Evolutionary conservation across 192 early-diverging fungal genomes (phyloP).

Genomic region (Coemansia sp.): DNA sequence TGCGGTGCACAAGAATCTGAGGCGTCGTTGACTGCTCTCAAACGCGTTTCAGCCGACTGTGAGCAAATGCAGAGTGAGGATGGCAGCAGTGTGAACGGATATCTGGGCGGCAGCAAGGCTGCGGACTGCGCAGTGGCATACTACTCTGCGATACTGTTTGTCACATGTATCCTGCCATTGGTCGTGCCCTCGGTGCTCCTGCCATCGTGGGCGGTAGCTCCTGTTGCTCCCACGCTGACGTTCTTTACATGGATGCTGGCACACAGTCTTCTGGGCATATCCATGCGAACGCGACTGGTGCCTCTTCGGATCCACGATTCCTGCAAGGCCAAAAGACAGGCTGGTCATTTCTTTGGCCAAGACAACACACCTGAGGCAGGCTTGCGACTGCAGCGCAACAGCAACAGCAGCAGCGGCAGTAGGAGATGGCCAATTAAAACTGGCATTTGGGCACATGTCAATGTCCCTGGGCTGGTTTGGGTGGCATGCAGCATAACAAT

Average conservation of each 20-base stretch:
- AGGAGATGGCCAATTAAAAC: background rate
- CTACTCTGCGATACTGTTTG: constrained; percentile 25
- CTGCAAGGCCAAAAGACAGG: background rate
- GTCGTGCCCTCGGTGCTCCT: constrained; percentile 32
- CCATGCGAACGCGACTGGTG: constrained; percentile 33
- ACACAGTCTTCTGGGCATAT: constrained; percentile 34
- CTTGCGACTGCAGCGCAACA: too few relatives aligned
- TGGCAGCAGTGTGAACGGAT: background rate
- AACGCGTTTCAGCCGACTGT: background rate
- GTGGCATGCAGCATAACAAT: constrained; percentile 11
- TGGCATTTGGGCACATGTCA: background rate
- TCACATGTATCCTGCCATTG: constrained; percentile 27
- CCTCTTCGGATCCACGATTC: constrained; percentile 24
- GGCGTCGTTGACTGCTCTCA: constrained; percentile 14
- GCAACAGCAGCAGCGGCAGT: background rate
- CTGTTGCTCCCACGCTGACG: constrained; percentile 39
- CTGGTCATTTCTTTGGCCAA: background rate
- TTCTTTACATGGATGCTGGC: constrained; percentile 46
- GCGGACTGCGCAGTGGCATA: constrained; percentile 18
- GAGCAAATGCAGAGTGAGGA: background rate
- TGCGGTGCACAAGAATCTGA: constrained; percentile 1
- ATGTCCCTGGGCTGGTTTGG: constrained; percentile 23
- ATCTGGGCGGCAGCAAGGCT: constrained; percentile 14
- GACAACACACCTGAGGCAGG: background rate
- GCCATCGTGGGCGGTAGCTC: constrained; percentile 38